Conservation (phyloP, 2,329 filamentous ascomycete genomes). For the Aspergillus tamarii region DNA sequence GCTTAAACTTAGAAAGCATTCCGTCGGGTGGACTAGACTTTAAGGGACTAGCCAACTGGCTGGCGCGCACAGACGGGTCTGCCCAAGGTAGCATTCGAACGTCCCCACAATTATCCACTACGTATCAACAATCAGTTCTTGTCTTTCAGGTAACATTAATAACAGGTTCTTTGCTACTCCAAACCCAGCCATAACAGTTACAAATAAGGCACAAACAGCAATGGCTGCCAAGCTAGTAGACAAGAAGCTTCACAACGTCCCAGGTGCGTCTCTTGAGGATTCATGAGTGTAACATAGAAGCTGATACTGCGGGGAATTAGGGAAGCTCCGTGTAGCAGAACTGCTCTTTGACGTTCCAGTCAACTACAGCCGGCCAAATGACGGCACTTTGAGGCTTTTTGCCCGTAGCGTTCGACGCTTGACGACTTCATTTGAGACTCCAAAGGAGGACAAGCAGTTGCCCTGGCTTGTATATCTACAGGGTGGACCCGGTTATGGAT, state of each 20-base stretch:
- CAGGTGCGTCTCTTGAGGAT: conserved; percentile 30
- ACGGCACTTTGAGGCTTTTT: conserved; percentile 72
- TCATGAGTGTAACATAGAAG: not conserved
- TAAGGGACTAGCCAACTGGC: not conserved
- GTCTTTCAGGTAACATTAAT: not conserved
- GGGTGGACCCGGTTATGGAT: conserved; percentile 83
- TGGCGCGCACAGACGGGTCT: not conserved
- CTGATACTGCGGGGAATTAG: conserved; percentile 46
- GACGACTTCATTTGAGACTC: conserved; percentile 49
- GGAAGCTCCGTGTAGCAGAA: conserved; percentile 75
- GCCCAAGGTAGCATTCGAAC: not conserved
- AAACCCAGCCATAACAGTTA: not conserved
- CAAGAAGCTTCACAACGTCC: conserved; percentile 40
- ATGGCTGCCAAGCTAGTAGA: conserved; percentile 45
- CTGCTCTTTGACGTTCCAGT: conserved; percentile 85
- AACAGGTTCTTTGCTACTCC: not conserved
- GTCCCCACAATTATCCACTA: conserved; percentile 1
- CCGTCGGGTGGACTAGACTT: not conserved
- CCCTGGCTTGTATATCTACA: conserved; percentile 75
- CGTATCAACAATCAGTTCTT: not conserved
- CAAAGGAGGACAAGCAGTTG: conserved; percentile 52
- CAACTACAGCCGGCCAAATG: conserved; percentile 68
- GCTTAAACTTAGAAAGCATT: not conserved
- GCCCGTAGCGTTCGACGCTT: conserved; percentile 72
- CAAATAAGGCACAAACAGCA: conserved; percentile 9